Base-by-base conservation (phyloP, 441 rosid species). In the Manihot esculenta region DNA sequence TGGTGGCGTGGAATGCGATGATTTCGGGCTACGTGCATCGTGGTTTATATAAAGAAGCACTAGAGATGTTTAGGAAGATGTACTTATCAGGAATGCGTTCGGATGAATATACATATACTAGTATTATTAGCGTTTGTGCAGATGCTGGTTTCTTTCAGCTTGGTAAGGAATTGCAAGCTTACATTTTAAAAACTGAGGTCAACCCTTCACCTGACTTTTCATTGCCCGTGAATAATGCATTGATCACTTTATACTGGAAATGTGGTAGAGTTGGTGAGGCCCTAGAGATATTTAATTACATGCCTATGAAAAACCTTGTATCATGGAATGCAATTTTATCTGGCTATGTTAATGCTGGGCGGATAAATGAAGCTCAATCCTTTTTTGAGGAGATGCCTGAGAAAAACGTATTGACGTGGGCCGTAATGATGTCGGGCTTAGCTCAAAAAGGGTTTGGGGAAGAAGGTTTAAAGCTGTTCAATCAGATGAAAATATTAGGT, bases 241-340 rank as follows among this genome's bases (percentile, higher is more conserved):
- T 89, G 71, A 79, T 89, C 66, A 83, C 92, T 0, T 75, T 93
- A 26, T 93, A 91, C 65, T 84, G 82, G 80, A 91, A 78, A 88
- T 88, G 86, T 44, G 86, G 86, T 67, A 88, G 75, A 79, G 79
- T 79, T 57, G 78, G 65, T 53, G 75, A 74, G 71, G 94, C 98
- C 18, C 77, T 64, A 24, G 77, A 56, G 55, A 75, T 88, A 76
- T 93, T 93, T 24, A 81, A 86, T 50, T 68, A 59, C 71, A 93
- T 91, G 97, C 82, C 83, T 7, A 77, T 70, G 50, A 88, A 73
- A 64, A 96, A 93, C 82, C 80, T 84, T 69, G 87, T 90, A 63
- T 85, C 95, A 10, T 90, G 93, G 93, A 93, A 93, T 77, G 87
- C 94, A 5, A 80, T 88, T 65, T 80, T 93, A 47, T 93, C 96